Percentiles rank a stretch among this genome's conserved stretches.
Conservation (phyloP, 2,329 filamentous ascomycete species). For the Phialocephala sp. region DNA sequence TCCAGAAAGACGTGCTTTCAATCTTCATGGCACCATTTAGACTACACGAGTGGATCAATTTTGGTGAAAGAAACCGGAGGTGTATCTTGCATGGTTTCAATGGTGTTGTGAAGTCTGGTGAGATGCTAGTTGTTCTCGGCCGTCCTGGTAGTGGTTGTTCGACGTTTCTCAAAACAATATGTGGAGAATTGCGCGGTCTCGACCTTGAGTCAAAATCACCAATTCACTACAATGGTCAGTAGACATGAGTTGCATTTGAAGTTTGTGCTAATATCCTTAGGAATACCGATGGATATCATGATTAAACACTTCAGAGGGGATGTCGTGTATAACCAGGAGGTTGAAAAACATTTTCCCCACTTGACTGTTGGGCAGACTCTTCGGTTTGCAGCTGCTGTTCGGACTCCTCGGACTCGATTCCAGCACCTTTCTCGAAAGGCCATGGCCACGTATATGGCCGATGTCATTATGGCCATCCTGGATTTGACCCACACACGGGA, state of each 20-base stretch:
- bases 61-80: background rate
- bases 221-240: background rate
- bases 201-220: background rate
- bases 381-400: conserved; percentile 64
- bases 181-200: background rate
- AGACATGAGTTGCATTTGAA: background rate
- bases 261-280: conserved; percentile 1
- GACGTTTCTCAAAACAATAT: background rate
- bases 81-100: background rate
- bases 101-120: background rate
- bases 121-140: background rate
- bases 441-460: background rate
- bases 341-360: conserved; percentile 74
- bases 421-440: background rate
- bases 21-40: background rate
- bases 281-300: conserved; percentile 19
- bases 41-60: background rate
- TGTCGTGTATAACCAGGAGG: conserved; percentile 74
- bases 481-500: background rate
- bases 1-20: background rate
- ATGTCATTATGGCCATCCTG: conserved; percentile 6
- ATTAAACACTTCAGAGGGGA: conserved; percentile 60
- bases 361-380: conserved; percentile 76
- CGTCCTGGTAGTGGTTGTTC: background rate
- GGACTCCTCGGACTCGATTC: conserved; percentile 20